Base-by-base conservation (phyloP, 2,329 filamentous ascomycete species). In the Juglanconis oblonga region DNA sequence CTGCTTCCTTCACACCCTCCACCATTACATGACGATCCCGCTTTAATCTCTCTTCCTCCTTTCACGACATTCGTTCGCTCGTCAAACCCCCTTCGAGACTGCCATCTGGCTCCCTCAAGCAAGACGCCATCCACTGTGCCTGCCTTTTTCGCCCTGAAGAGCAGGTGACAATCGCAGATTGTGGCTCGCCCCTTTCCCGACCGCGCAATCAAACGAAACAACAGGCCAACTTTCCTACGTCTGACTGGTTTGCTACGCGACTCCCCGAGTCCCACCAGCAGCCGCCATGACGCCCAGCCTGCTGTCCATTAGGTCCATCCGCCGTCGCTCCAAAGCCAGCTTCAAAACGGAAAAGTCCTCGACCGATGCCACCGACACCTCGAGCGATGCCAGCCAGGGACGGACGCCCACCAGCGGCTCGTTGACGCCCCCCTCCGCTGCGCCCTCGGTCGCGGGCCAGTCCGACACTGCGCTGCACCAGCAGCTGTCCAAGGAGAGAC, bases 271-370 rank as follows among this genome's bases (percentile, higher is more conserved):
- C 48, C 38, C 29, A 29, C 53, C 49, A 62, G 42, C 57, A 59
- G 54, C 55, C 66, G 59, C 60, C 65, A 87, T 87, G 84, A 78
- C 83, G 58, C 82, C 84, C 38, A 77, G 87, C 48, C 91, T 96
- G 70, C 81, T 95, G 63, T 83, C 74, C 66, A 74, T 84, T 68
- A 91, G 86, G 74, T 87, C 89, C 70, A 76, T 96, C 59, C 89
- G 91, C 67, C 86, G 91, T 67, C 87, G 88, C 67, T 95, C 90
- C 59, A 88, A 82, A 73, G 84, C 87, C 62, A 92, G 87, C 78
- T 88, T 92, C 75, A 86, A 83, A 61, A 87, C 85, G 52, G 82
- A 84, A 45, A 81, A 79, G 63, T 85, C 86, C 14, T 52, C 60
- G 48, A 62, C 52, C 42, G 60, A 62, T 33, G 53, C 57, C 45